These are phyloP conservation scores for Crinitomyces ghanaensis DNA, from an alignment of 805 yeast genomes.

Conservation along the genomic window DNA sequence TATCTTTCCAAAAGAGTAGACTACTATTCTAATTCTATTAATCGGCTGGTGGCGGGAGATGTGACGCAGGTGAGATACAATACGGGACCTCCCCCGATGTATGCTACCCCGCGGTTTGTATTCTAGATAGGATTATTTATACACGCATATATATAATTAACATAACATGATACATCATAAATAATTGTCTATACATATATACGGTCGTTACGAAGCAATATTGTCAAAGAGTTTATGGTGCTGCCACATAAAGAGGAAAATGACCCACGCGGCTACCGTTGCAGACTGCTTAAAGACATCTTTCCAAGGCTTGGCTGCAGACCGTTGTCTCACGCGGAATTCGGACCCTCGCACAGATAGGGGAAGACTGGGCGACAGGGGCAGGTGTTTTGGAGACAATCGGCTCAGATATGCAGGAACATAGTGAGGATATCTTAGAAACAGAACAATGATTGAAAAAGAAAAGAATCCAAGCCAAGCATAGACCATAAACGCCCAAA, in stretches of 20 bases:
- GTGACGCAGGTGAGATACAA: background rate
- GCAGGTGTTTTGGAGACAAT: background rate
- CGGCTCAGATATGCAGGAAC: slow-evolving; percentile 4
- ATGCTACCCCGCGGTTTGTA: background rate
- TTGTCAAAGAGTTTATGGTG: too few species aligned
- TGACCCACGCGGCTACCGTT: too few species aligned
- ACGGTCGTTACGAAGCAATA: too few species aligned
- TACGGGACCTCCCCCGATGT: too few species aligned
- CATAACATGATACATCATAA: background rate
- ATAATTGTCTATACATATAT: too few species aligned
- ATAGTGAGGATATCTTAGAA: slow-evolving; percentile 4
- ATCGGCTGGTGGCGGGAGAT: slow-evolving; percentile 7
- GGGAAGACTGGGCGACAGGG: background rate
- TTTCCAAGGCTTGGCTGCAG: too few species aligned
- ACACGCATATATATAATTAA: background rate
- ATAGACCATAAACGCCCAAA: slow-evolving; percentile 21
- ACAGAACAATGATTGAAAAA: slow-evolving; percentile 3
- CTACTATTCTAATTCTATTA: slow-evolving; percentile 42
- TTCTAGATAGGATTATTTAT: background rate
- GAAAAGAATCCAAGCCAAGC: slow-evolving; percentile 12
- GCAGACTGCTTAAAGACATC: too few species aligned
- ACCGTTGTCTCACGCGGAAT: too few species aligned
- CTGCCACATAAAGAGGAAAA: too few species aligned
- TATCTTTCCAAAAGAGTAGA: slow-evolving; percentile 63
- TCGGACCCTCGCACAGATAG: too few species aligned